A percentile compares a stretch with the other conserved stretches of the same genome.
Conservation (phyloP, 179 eudicot species). For the Gypsophila paniculata region DNA sequence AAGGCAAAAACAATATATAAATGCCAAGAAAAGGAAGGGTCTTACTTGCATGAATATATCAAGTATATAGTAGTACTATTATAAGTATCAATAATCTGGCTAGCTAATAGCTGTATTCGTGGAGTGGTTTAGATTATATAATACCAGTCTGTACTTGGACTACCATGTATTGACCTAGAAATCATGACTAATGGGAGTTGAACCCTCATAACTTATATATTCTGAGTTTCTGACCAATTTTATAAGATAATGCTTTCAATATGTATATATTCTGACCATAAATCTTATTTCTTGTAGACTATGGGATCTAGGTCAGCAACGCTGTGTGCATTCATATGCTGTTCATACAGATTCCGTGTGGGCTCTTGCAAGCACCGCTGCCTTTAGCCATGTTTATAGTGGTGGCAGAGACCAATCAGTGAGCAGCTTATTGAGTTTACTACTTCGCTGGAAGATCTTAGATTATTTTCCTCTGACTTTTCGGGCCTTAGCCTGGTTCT, state of each 20-base stretch:
- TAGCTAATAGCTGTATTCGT: too few species aligned
- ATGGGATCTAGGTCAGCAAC: constrained; percentile 99
- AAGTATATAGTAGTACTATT: too few species aligned
- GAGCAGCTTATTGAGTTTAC: constrained; percentile 30
- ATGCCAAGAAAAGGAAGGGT: too few species aligned
- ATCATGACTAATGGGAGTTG: too few species aligned
- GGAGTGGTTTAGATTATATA: too few species aligned
- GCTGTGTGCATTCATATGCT: constrained; percentile 96
- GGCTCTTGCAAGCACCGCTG: constrained; percentile 93
- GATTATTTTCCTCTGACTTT: background rate
- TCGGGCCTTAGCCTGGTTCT: background rate
- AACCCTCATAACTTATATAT: too few species aligned
- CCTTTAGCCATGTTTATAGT: constrained; percentile 96
- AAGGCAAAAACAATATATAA: too few species aligned
- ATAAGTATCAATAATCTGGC: too few species aligned
- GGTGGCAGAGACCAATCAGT: constrained; percentile 98
- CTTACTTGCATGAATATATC: too few species aligned
- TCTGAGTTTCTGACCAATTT: too few species aligned
- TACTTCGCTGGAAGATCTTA: constrained; percentile 8
- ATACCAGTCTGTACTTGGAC: too few species aligned
- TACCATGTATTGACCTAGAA: too few species aligned
- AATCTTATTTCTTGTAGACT: constrained; percentile 40
- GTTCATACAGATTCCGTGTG: constrained; percentile 99
- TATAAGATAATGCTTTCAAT: background rate
- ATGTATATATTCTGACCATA: constrained; percentile 2